Conservation (phyloP, 2,329 filamentous ascomycete genomes). For the Arthrobotrys iridis region DNA sequence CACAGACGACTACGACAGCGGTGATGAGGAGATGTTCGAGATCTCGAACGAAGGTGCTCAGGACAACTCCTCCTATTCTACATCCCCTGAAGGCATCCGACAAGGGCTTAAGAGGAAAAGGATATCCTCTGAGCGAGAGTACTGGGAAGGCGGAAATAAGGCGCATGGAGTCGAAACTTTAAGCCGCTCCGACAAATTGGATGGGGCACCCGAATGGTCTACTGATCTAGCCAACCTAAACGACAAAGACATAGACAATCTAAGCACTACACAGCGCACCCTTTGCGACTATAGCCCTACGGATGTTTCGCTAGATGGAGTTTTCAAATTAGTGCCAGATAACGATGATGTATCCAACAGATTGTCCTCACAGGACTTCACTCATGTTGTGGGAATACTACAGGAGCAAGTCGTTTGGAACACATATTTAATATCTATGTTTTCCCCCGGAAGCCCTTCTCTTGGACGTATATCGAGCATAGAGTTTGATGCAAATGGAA, state of each 20-base stretch:
- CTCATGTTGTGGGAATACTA: constrained; percentile 28
- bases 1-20: constrained; percentile 48
- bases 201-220: constrained; percentile 39
- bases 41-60: constrained; percentile 27
- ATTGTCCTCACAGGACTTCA: constrained; percentile 36
- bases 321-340: constrained; percentile 46
- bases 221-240: constrained; percentile 33
- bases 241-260: constrained; percentile 47
- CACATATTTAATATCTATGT: constrained; percentile 41
- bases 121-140: constrained; percentile 31
- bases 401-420: constrained; percentile 52
- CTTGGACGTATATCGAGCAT: constrained; percentile 34
- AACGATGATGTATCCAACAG: constrained; percentile 43
- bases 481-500: constrained; percentile 37
- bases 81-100: constrained; percentile 43
- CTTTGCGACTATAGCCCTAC: constrained; percentile 32
- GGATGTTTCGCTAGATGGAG: constrained; percentile 27
- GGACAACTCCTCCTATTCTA: constrained; percentile 49
- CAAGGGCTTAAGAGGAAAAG: constrained; percentile 45
- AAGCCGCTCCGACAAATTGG: constrained; percentile 23
- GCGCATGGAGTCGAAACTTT: constrained; percentile 32
- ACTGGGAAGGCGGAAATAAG: constrained; percentile 41
- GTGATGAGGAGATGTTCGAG: constrained; percentile 50
- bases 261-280: constrained; percentile 30
- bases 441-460: constrained; percentile 20